Percentiles rank a stretch among this genome's conserved stretches.
These are phyloP conservation scores for Rhizopus stolonifer DNA, from an alignment of 371 early-diverging fungal species.

Conservation along the genomic window DNA sequence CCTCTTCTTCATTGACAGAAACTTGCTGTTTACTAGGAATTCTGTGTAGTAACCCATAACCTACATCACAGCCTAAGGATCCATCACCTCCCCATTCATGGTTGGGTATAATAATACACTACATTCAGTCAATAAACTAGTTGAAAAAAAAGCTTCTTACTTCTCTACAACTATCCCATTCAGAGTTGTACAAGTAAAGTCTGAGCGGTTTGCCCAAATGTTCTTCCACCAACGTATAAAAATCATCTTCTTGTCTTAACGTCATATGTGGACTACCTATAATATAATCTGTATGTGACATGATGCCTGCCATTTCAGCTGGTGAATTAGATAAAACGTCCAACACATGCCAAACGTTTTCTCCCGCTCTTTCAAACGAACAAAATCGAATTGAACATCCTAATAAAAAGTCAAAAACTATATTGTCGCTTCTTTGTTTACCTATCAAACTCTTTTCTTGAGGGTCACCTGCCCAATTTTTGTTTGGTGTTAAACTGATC, in stretches of 20 bases:
- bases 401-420: constrained; percentile 5
- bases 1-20: background rate
- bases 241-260: constrained; percentile 59
- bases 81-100: constrained; percentile 74
- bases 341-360: constrained; percentile 78
- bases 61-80: constrained; percentile 69
- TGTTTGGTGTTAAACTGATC: constrained; percentile 54
- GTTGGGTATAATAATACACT: constrained; percentile 68
- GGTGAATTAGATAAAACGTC: constrained; percentile 61
- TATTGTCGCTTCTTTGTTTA: constrained; percentile 5
- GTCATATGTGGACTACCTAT: constrained; percentile 63
- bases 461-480: constrained; percentile 48
- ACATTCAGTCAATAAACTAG: background rate
- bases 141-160: constrained; percentile 30
- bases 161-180: constrained; percentile 65
- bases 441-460: constrained; percentile 48
- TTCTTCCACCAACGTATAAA: constrained; percentile 58
- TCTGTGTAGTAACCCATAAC: constrained; percentile 51
- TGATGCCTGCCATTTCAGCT: constrained; percentile 67
- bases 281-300: constrained; percentile 64
- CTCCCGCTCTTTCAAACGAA: constrained; percentile 64
- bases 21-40: constrained; percentile 24
- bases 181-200: constrained; percentile 64
- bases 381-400: constrained; percentile 79
- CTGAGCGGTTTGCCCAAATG: constrained; percentile 56